Evolutionary conservation across 2,329 filamentous ascomycete species (phyloP), one percentile per base, ranked within the genome.

Genomic region (Ambrosiella beaveri): DNA sequence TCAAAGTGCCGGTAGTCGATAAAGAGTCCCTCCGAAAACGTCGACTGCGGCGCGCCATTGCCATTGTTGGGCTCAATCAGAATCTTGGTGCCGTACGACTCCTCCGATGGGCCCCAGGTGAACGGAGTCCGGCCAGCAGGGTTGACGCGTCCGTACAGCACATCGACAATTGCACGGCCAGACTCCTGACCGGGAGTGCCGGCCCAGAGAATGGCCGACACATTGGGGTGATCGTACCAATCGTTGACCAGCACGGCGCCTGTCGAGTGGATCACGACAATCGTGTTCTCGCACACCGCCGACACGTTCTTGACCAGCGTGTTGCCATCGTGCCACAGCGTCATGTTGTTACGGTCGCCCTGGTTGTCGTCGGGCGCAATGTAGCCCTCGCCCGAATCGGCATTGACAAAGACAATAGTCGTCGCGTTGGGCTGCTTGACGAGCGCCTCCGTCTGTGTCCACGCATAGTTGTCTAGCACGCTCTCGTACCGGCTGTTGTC

Each of bases 291-390:
- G 75, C 85, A 90, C 62, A 81, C 67, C 7, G 81, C 75, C 0
- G 88, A 82, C 9, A 95, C 87, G 53, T 85, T 88, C 70, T 85
- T 78, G 70, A 97, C 86, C 58, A 97, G 72, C 0, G 78, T 75
- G 57, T 97, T 88, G 45, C 88, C 90, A 60, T 82, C 78, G 61
- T 84, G 76, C 91, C 91, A 97, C 0, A 95, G 75, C 0, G 89
- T 95, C 41, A 98, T 75, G 71, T 98, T 96, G 65, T 90, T 89
- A 57, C 93, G 84, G 69, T 97, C 91, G 59, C 93, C 93, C 60
- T 77, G 74, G 68, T 96, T 96, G 57, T 81, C 85, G 62, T 90
- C 91, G 1, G 94, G 79, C 36, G 72, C 77, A 65, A 97, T 88
- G 71, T 80, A 96, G 5, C 88, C 89, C 71, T 97, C 93, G 57